Conservation (phyloP, 106 monocot genomes). For the Triglochin maritima region DNA sequence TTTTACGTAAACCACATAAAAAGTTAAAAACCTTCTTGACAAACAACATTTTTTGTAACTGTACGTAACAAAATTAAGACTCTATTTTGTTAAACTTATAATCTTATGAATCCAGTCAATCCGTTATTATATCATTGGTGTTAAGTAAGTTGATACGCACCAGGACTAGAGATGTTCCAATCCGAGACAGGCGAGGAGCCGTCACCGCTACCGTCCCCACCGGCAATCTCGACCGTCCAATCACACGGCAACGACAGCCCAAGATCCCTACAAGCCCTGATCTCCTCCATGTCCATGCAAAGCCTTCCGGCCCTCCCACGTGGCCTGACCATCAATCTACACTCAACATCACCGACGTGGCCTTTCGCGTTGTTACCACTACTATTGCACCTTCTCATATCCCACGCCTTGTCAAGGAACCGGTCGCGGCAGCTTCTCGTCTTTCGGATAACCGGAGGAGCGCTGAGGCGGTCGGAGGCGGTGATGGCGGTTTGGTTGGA, state of each 20-base stretch:
- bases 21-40: too few species aligned
- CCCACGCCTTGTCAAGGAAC: slow-evolving; percentile 3
- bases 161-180: slow-evolving; percentile 19
- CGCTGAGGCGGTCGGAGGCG: too few species aligned
- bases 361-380: neutral
- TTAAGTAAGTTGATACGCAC: neutral
- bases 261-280: slow-evolving; percentile 32
- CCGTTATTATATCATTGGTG: too few species aligned
- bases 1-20: too few species aligned
- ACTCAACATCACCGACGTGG: neutral
- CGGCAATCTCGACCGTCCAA: slow-evolving; percentile 32
- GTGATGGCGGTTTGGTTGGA: too few species aligned
- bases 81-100: too few species aligned
- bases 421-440: neutral
- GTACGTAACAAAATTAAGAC: too few species aligned
- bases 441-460: neutral
- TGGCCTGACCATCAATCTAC: slow-evolving; percentile 10
- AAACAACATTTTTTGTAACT: too few species aligned
- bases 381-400: neutral
- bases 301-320: slow-evolving; percentile 9
- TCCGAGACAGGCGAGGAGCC: slow-evolving; percentile 8
- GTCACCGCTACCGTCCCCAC: slow-evolving; percentile 3
- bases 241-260: slow-evolving; percentile 31
- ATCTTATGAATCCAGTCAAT: too few species aligned
- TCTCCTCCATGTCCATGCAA: slow-evolving; percentile 33